These are phyloP conservation scores for Jamesozyma hellenica DNA, from an alignment of 805 yeast species.

Conservation along the genomic window DNA sequence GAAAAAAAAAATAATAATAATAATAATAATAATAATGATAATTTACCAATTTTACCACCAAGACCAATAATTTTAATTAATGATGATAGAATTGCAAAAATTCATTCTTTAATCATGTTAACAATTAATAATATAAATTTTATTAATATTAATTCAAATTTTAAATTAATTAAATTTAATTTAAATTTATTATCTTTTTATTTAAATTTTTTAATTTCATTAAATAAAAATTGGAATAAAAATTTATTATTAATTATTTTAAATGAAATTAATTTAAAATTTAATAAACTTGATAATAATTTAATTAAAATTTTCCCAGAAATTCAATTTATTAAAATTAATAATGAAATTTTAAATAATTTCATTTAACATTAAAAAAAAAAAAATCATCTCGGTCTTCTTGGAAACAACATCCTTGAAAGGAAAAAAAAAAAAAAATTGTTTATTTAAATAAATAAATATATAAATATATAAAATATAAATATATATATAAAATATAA, in stretches of 20 bases:
- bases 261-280: slow-evolving; percentile 21
- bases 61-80: slow-evolving; percentile 37
- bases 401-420: too few species aligned
- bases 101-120: slow-evolving; percentile 35
- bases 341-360: slow-evolving; percentile 17
- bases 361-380: background rate
- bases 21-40: too few species aligned
- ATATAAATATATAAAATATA: too few species aligned
- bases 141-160: background rate
- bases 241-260: slow-evolving; percentile 25
- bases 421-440: too few species aligned
- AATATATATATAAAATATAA: too few species aligned
- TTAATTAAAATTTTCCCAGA: slow-evolving; percentile 15
- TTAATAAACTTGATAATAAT: slow-evolving; percentile 16
- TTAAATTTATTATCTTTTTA: slow-evolving; percentile 36
- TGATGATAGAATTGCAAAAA: slow-evolving; percentile 32
- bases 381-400: too few species aligned
- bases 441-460: too few species aligned
- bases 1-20: too few species aligned
- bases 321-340: slow-evolving; percentile 21
- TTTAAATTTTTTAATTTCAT: slow-evolving; percentile 41
- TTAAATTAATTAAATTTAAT: slow-evolving; percentile 2
- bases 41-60: slow-evolving; percentile 23
- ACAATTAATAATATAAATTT: slow-evolving; percentile 26
- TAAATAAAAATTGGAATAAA: slow-evolving; percentile 28